Evolutionary conservation across 345 rosid species (phyloP).

Genomic region (Salix brachista): DNA sequence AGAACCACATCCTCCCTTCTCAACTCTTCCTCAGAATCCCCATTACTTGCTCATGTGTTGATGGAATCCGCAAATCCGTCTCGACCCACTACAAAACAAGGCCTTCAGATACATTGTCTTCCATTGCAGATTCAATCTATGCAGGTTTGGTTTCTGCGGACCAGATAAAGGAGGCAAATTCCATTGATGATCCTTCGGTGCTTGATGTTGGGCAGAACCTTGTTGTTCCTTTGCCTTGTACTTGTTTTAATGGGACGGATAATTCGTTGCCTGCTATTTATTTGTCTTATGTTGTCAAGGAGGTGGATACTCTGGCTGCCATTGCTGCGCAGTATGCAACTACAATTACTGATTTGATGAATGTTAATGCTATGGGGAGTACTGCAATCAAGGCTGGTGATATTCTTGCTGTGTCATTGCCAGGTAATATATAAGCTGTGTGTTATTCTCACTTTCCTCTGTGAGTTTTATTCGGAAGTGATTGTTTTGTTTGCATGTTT

Average conservation of each 20-base stretch:
- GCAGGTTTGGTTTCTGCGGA: constrained; percentile 82
- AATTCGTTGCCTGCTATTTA: constrained; percentile 75
- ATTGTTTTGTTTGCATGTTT: background rate
- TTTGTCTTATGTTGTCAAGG: constrained; percentile 74
- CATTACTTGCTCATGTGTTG: constrained; percentile 76
- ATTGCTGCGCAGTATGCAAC: constrained; percentile 71
- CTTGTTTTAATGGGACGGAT: constrained; percentile 89
- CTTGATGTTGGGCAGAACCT: constrained; percentile 72
- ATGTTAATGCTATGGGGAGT: constrained; percentile 93
- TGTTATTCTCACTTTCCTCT: background rate
- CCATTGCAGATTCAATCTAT: constrained; percentile 64
- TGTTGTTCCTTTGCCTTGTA: constrained; percentile 80
- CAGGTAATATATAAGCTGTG: constrained; percentile 38
- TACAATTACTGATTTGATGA: constrained; percentile 78
- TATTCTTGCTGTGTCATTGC: constrained; percentile 79
- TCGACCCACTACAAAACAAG: constrained; percentile 79
- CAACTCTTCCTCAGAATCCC: constrained; percentile 82
- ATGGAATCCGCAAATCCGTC: constrained; percentile 78
- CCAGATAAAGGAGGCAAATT: constrained; percentile 82
- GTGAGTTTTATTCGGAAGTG: background rate
- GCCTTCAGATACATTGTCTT: constrained; percentile 62
- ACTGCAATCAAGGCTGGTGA: constrained; percentile 62
- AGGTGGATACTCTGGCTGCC: constrained; percentile 59
- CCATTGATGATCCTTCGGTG: constrained; percentile 56
- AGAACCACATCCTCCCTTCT: constrained; percentile 82